Conservation (phyloP, 441 rosid species). For the Populus hybrid region DNA sequence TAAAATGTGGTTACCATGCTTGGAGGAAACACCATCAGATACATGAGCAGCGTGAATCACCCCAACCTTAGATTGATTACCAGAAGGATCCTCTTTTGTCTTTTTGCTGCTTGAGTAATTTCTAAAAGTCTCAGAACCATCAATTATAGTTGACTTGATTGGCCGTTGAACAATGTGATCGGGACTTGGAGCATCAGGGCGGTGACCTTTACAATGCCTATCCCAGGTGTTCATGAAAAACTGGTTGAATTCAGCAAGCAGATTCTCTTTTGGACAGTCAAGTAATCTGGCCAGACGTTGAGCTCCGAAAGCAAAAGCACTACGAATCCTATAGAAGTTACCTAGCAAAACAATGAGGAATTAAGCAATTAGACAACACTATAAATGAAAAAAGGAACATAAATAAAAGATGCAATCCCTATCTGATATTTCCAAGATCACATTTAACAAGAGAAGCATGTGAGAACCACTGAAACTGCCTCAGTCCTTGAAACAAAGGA, state of each 20-base stretch:
- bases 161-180: slow-evolving; percentile 48
- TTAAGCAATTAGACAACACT: neutral
- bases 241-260: slow-evolving; percentile 67
- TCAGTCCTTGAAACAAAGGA: neutral
- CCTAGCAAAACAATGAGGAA: slow-evolving; percentile 42
- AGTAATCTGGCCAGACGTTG: slow-evolving; percentile 85
- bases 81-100: slow-evolving; percentile 14
- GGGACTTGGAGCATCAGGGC: slow-evolving; percentile 80
- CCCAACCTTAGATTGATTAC: slow-evolving; percentile 26
- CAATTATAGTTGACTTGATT: slow-evolving; percentile 34
- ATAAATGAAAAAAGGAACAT: neutral
- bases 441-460: neutral
- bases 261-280: slow-evolving; percentile 78
- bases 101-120: slow-evolving; percentile 41
- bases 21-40: slow-evolving; percentile 34
- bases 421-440: neutral
- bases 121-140: slow-evolving; percentile 38
- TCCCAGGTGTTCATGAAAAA: slow-evolving; percentile 99
- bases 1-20: slow-evolving; percentile 35
- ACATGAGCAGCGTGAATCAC: slow-evolving; percentile 28
- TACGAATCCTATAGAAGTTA: slow-evolving; percentile 96
- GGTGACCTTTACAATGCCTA: slow-evolving; percentile 89
- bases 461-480: neutral
- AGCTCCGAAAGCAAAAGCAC: slow-evolving; percentile 99
- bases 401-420: neutral